Conservation (phyloP, 352 stramenopile genomes). For the Peronospora farinosa region DNA sequence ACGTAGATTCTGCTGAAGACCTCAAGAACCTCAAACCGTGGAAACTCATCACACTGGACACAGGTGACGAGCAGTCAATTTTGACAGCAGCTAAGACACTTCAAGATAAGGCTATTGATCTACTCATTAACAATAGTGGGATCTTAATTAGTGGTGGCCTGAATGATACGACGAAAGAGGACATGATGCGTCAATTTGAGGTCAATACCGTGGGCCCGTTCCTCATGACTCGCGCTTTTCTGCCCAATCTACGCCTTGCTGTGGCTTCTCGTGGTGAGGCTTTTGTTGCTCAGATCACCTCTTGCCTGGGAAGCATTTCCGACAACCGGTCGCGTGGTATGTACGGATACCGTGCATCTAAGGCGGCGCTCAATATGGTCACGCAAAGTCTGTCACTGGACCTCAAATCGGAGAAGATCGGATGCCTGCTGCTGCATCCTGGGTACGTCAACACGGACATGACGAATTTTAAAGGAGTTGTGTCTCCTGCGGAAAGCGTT, state of each 20-base stretch:
- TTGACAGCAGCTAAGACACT: conserved; percentile 27
- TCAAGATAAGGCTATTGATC: conserved; percentile 38
- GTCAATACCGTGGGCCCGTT: conserved; percentile 59
- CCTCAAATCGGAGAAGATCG: conserved; percentile 44
- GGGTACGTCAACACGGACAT: conserved; percentile 63
- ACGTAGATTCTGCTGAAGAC: conserved; percentile 14
- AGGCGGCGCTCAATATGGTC: conserved; percentile 76
- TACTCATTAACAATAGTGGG: conserved; percentile 63
- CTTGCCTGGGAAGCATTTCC: conserved; percentile 35
- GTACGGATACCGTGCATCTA: conserved; percentile 75
- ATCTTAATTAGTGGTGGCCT: conserved; percentile 35
- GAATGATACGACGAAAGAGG: conserved; percentile 35
- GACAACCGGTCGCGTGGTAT: conserved; percentile 27
- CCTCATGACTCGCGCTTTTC: conserved; percentile 47
- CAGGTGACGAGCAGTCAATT: conserved; percentile 38
- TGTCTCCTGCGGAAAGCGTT: conserved; percentile 36
- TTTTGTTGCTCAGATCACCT: conserved; percentile 47
- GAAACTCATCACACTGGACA: conserved; percentile 33
- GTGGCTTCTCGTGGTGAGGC: conserved; percentile 24
- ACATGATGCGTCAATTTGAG: conserved; percentile 54
- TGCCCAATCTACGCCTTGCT: conserved; percentile 40
- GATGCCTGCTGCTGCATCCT: conserved; percentile 48
- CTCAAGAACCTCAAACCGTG: conserved; percentile 21
- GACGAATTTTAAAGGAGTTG: conserved; percentile 28
- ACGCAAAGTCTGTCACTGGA: conserved; percentile 47